Percentiles rank a stretch among this genome's conserved stretches.
Conservation (phyloP, 305 asterid species). For the Fraxinus ornus region DNA sequence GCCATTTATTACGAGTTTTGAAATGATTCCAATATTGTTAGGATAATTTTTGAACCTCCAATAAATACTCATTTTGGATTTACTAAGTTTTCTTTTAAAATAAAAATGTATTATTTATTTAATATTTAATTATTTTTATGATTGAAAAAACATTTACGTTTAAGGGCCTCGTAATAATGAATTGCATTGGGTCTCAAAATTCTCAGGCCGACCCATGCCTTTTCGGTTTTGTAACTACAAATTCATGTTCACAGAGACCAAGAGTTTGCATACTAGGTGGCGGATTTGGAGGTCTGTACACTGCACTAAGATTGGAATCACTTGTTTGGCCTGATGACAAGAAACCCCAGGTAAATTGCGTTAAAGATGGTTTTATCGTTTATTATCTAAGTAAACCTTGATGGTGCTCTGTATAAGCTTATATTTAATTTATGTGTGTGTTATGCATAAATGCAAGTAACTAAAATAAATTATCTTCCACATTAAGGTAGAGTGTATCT, state of each 20-base stretch:
- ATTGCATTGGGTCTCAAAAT: no score
- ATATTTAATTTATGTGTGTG: background rate
- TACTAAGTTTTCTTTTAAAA: no score
- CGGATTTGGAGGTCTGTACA: conserved; percentile 96
- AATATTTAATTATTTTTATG: no score
- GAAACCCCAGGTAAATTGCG: conserved; percentile 77
- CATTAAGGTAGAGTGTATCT: background rate
- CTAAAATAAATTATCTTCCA: background rate
- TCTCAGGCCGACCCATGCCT: no score
- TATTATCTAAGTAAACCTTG: conserved; percentile 1
- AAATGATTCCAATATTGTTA: no score
- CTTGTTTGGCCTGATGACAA: conserved; percentile 95
- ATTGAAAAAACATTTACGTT: no score
- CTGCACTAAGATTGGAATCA: conserved; percentile 88
- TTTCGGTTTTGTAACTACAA: background rate
- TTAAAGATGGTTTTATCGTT: conserved; percentile 11
- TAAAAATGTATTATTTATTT: no score
- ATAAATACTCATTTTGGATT: no score
- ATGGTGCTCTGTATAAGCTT: conserved; percentile 7
- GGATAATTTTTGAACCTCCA: no score
- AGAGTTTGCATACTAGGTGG: conserved; percentile 96
- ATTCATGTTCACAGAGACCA: conserved; percentile 65
- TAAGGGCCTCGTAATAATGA: background rate
- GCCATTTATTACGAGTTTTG: no score
- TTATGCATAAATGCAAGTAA: background rate